A percentile compares a stretch with the other conserved stretches of the same genome.
Evolutionary conservation across 1,284 basidiomycete species (phyloP).

Genomic region (Quambalaria eucalypti): DNA sequence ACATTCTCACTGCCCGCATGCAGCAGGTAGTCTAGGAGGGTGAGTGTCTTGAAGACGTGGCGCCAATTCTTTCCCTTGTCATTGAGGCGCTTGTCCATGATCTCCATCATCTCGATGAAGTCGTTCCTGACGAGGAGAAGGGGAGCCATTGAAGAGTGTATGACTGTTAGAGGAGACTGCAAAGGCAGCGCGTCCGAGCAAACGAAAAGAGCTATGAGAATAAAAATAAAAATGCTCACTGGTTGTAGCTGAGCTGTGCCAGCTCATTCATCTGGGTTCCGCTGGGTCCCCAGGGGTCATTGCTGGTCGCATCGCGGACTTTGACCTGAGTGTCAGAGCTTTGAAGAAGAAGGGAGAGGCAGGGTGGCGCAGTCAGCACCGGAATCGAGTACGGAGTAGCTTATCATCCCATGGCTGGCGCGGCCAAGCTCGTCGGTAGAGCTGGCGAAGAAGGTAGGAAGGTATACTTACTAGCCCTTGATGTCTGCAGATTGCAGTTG

Average conservation of each 20-base stretch:
- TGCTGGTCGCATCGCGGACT: conserved; percentile 97
- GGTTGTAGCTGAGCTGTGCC: conserved; percentile 93
- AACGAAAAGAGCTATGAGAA: background rate
- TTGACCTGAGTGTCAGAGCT: conserved; percentile 65
- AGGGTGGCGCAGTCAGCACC: background rate
- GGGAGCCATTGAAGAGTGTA: background rate
- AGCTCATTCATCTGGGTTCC: conserved; percentile 96
- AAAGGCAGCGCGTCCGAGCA: background rate
- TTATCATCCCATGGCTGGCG: no score
- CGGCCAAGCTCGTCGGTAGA: no score
- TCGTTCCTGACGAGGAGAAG: conserved; percentile 60
- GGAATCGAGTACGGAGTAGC: background rate
- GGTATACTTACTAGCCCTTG: conserved; percentile 35
- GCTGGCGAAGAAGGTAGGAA: no score
- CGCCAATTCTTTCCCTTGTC: conserved; percentile 99
- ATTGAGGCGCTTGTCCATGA: conserved; percentile 96
- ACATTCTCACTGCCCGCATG: conserved; percentile 97
- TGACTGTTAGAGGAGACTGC: background rate
- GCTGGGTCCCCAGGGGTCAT: conserved; percentile 97
- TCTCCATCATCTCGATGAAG: conserved; percentile 99
- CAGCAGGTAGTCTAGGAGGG: conserved; percentile 88
- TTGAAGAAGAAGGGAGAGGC: background rate
- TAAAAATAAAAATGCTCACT: conserved; percentile 58
- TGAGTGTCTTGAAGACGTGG: conserved; percentile 98
- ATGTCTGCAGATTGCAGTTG: conserved; percentile 1